These are phyloP conservation scores for Plasmodium gonderi DNA, from an alignment of 169 alveolate genomes.

Conservation along the genomic window DNA sequence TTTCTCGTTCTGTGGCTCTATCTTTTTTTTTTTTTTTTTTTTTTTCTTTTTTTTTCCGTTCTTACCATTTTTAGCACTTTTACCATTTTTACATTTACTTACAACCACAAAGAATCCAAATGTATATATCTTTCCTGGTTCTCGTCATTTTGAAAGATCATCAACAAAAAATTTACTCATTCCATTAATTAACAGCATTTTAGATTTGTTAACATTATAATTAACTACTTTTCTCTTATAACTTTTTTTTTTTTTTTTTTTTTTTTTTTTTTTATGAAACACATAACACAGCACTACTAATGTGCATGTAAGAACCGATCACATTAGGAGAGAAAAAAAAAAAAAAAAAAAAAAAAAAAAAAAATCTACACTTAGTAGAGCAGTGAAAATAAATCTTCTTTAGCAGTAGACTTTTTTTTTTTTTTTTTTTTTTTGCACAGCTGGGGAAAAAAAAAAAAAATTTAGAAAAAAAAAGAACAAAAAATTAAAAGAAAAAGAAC, in stretches of 20 bases:
- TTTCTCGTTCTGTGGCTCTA: background rate
- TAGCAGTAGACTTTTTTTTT: too few relatives aligned
- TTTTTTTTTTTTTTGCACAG: too few relatives aligned
- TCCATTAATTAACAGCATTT: background rate
- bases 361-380: too few relatives aligned
- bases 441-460: background rate
- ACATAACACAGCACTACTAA: too few relatives aligned
- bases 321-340: background rate
- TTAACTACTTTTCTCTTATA: too few relatives aligned
- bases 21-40: background rate
- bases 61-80: background rate
- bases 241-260: background rate
- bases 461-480: background rate
- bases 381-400: too few relatives aligned
- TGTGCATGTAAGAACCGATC: background rate
- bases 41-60: background rate
- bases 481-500: background rate
- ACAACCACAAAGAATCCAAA: background rate
- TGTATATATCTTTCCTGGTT: too few relatives aligned
- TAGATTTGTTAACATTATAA: background rate
- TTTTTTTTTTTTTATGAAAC: background rate
- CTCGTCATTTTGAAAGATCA: background rate
- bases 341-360: background rate
- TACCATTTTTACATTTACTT: background rate
- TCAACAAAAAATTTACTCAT: background rate